Evolutionary conservation across 176 grass and related monocot species (phyloP), one percentile per base, ranked within the genome.

Genomic region (Avena atlantica): DNA sequence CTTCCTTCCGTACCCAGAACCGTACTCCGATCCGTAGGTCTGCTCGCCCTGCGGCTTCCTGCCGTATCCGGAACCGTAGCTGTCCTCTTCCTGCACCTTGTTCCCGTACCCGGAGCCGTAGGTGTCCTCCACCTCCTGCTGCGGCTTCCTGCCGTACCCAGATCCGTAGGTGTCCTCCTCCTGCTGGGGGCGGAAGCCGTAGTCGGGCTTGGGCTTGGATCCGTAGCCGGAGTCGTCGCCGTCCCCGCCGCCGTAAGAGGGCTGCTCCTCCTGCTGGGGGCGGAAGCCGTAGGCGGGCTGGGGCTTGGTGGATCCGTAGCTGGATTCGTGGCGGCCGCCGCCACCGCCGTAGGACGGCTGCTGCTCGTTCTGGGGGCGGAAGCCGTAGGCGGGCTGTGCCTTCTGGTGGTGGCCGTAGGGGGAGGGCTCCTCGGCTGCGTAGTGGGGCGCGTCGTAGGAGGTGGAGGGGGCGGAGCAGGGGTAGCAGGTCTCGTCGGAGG

Each of bases 401-500:
- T 95, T 91, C 12, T 93, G 74, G 83, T 84, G 85, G 70, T 74
- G 84, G 31, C 23, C 61, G 82, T 95, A 95, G 29, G 93, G 90
- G 56, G 86, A 93, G n/a, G 91, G 88, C 48, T 87, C 93, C 77
- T 91, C 80, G 57, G 93, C 89, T 60, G 88, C 82, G 87, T 92
- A 89, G 87, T 92, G 90, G 5, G 90, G 90, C 55, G 82, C 79
- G 79, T 92, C 83, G 90, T 92, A 92, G 83, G 89, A 95, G 88
- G 88, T 92, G 77, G 92, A 90, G 78, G 95, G 82, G 31, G 90
- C 79, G 29, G 94, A 96, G 86, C 85, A 74, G 24, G 90, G 78
- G 78, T 98, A 58, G 88, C 96, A 98, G 70, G 78, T 98, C 53
- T 98, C 96, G 42, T 98, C 96, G 70, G 92, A 94, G 60, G 93